Conservation (phyloP, 495 filamentous ascomycete species). For the Penicillium desertorum region DNA sequence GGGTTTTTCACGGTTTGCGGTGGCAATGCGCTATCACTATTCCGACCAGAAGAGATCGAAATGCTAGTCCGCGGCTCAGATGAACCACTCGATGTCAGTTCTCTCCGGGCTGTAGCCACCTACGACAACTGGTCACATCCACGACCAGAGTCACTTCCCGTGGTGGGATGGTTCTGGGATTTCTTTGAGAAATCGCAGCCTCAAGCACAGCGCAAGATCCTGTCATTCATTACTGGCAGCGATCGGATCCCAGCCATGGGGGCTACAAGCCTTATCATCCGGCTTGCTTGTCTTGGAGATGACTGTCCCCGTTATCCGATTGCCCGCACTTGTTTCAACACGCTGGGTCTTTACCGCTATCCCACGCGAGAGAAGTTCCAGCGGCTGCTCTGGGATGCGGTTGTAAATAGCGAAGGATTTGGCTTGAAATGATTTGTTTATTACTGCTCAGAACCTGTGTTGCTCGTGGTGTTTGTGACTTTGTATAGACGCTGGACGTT, state of each 20-base stretch:
- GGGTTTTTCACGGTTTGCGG: slow-evolving; percentile 94
- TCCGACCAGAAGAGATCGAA: slow-evolving; percentile 94
- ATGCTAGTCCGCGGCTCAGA: slow-evolving; percentile 87
- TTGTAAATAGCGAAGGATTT: slow-evolving; percentile 90
- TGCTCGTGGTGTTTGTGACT: slow-evolving; percentile 11
- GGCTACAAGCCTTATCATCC: slow-evolving; percentile 75
- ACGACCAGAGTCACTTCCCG: slow-evolving; percentile 57
- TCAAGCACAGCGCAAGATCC: slow-evolving; percentile 69
- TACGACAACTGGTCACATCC: slow-evolving; percentile 74
- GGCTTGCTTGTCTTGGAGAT: slow-evolving; percentile 71
- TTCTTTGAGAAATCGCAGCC: slow-evolving; percentile 67
- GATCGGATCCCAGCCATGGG: slow-evolving; percentile 93
- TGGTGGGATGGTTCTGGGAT: slow-evolving; percentile 87
- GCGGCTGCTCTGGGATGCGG: slow-evolving; percentile 77
- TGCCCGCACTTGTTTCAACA: slow-evolving; percentile 91
- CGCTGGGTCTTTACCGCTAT: slow-evolving; percentile 75
- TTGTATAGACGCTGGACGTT: slow-evolving; percentile 19
- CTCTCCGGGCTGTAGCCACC: slow-evolving; percentile 72
- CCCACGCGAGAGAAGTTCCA: slow-evolving; percentile 62
- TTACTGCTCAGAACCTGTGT: slow-evolving; percentile 7
- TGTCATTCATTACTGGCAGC: slow-evolving; percentile 91
- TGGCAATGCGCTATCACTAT: slow-evolving; percentile 84
- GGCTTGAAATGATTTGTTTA: slow-evolving; percentile 67
- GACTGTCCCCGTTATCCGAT: slow-evolving; percentile 75
- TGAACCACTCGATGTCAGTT: slow-evolving; percentile 73